phyloP scores from a whole-genome alignment of 1,284 basidiomycete genomes.

The Porodaedalea pini region DNA sequence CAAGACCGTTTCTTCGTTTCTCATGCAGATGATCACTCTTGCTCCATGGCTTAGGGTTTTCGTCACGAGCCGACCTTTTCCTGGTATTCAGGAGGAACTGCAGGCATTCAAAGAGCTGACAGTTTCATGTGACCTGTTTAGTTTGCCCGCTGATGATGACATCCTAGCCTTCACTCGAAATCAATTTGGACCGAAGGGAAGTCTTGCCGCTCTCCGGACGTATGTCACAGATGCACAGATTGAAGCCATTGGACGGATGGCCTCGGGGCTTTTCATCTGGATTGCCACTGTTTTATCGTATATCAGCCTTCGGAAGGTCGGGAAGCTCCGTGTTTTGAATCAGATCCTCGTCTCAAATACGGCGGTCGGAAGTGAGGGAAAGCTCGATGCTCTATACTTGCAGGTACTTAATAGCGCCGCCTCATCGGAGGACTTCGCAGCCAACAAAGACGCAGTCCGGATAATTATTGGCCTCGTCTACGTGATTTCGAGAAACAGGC shows the following conservation, averaged over 20 bases:
- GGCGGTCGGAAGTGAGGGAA: background rate
- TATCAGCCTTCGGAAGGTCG: slow-evolving; percentile 15
- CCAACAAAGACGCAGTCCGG: background rate
- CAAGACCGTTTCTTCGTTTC: background rate
- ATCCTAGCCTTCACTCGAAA: background rate
- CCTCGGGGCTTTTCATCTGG: slow-evolving; percentile 28
- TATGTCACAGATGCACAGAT: too few species aligned
- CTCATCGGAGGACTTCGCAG: background rate
- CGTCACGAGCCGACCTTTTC: slow-evolving; percentile 5
- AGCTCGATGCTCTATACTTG: background rate
- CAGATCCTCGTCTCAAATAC: background rate
- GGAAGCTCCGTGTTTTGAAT: background rate
- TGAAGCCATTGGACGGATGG: background rate
- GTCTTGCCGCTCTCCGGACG: background rate
- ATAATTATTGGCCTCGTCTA: background rate
- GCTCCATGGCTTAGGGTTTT: slow-evolving; percentile 4
- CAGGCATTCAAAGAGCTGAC: too few species aligned
- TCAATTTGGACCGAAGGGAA: background rate
- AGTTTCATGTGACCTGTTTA: background rate
- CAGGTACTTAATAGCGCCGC: background rate
- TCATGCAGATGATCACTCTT: background rate
- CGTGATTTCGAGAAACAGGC: too few species aligned
- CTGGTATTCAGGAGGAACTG: background rate
- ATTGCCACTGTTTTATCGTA: slow-evolving; percentile 28
- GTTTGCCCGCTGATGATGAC: background rate